These are phyloP conservation scores for Cladosporium sp. DNA, from an alignment of 2,329 filamentous ascomycete species.

Conservation along the genomic window DNA sequence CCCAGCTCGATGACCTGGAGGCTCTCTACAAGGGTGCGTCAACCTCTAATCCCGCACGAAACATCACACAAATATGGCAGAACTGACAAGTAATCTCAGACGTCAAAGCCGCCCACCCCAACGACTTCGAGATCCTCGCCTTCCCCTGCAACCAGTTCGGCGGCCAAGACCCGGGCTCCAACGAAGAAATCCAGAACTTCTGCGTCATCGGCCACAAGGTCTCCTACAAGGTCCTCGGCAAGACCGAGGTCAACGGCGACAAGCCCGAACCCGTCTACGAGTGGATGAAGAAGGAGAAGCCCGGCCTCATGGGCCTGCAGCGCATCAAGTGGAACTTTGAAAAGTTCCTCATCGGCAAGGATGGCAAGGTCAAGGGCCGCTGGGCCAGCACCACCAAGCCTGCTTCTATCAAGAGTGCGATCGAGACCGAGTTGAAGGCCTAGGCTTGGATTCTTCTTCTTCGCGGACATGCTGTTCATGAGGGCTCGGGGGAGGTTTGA, in stretches of 20 bases:
- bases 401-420: conserved; percentile 68
- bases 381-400: conserved; percentile 91
- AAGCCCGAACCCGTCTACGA: conserved; percentile 73
- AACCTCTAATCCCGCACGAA: background rate
- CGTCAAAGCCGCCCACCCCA: conserved; percentile 63
- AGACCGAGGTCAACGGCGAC: conserved; percentile 90
- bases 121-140: conserved; percentile 81
- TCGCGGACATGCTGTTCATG: background rate
- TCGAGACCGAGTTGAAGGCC: conserved; percentile 63
- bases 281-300: conserved; percentile 67
- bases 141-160: conserved; percentile 99
- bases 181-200: conserved; percentile 61
- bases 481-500: background rate
- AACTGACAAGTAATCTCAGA: conserved; percentile 25
- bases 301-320: conserved; percentile 84
- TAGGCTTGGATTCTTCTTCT: conserved; percentile 4
- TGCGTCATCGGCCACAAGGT: conserved; percentile 95
- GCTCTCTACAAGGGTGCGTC: conserved; percentile 67
- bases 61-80: background rate
- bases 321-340: conserved; percentile 99
- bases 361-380: conserved; percentile 78
- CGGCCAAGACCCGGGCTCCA: conserved; percentile 75
- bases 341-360: conserved; percentile 85
- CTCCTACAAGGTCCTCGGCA: conserved; percentile 83
- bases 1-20: conserved; percentile 88